Conservation (phyloP, 2,329 filamentous ascomycete species). For the Cercospora sesami region DNA sequence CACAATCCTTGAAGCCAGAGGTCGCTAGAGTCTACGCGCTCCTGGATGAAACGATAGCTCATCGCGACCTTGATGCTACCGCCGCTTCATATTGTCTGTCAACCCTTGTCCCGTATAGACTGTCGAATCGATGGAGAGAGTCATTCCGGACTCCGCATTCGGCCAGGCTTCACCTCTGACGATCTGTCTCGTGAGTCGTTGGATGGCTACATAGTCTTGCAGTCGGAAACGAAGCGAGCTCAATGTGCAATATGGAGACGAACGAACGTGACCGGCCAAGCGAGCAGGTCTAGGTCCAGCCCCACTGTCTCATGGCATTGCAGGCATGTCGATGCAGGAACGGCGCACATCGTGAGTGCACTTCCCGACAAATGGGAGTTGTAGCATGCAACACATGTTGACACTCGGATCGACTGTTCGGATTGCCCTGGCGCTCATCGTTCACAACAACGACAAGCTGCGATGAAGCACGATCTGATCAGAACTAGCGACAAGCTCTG, state of each 20-base stretch:
- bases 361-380: not conserved
- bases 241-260: not conserved
- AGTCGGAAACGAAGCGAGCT: not conserved
- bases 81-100: not conserved
- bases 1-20: not conserved
- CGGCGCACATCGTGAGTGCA: not conserved
- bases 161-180: not conserved
- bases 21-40: not conserved
- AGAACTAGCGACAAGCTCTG: not conserved
- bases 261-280: not conserved
- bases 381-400: not conserved
- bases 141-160: not conserved
- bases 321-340: constrained; percentile 10
- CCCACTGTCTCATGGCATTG: constrained; percentile 9
- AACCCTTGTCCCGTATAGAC: not conserved
- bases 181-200: not conserved
- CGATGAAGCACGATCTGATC: not conserved
- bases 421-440: not conserved
- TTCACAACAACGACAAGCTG: not conserved
- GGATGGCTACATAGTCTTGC: not conserved
- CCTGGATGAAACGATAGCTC: not conserved
- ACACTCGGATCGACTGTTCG: not conserved
- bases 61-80: not conserved
- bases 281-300: not conserved
- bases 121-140: not conserved